phyloP scores from a whole-genome alignment of 345 rosid species.

The Durio zibethinus region DNA sequence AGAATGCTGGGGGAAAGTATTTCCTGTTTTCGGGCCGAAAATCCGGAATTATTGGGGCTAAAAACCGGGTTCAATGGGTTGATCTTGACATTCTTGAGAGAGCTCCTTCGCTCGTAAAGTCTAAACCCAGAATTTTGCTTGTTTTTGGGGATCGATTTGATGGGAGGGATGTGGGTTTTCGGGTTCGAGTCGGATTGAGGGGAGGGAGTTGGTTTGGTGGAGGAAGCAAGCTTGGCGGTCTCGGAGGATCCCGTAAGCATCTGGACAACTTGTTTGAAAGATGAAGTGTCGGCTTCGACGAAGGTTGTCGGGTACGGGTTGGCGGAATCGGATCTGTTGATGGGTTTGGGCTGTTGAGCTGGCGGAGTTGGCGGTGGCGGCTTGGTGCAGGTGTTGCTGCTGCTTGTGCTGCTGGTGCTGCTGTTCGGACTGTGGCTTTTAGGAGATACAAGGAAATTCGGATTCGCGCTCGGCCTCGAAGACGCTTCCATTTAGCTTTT shows the following conservation, averaged over 20 bases:
- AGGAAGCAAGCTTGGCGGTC: slow-evolving; percentile 35
- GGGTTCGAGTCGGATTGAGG: slow-evolving; percentile 42
- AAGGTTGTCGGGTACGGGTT: slow-evolving; percentile 95
- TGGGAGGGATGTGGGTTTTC: slow-evolving; percentile 79
- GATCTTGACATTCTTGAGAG: slow-evolving; percentile 82
- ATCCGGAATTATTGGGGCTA: slow-evolving; percentile 44
- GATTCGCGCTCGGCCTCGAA: slow-evolving; percentile 33
- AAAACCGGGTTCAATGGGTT: slow-evolving; percentile 63
- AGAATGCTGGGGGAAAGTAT: slow-evolving; percentile 89
- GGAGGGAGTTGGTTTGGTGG: slow-evolving; percentile 27
- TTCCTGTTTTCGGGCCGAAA: slow-evolving; percentile 74
- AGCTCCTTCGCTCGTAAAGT: slow-evolving; percentile 90
- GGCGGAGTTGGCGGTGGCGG: slow-evolving; percentile 34
- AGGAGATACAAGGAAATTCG: slow-evolving; percentile 46
- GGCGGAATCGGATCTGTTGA: slow-evolving; percentile 76
- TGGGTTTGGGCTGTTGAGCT: slow-evolving; percentile 40
- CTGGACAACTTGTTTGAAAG: slow-evolving; percentile 97
- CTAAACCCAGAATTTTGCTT: slow-evolving; percentile 73
- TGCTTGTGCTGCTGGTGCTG: background rate
- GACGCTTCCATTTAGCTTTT: slow-evolving; percentile 57
- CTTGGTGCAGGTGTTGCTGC: slow-evolving; percentile 15
- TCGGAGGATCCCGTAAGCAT: slow-evolving; percentile 91
- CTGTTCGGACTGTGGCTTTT: slow-evolving; percentile 40
- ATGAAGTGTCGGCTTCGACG: slow-evolving; percentile 88
- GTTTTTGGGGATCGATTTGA: slow-evolving; percentile 75